These are phyloP conservation scores for Scutellaria galericulata DNA, from an alignment of 257 asterid genomes.

Conservation along the genomic window DNA sequence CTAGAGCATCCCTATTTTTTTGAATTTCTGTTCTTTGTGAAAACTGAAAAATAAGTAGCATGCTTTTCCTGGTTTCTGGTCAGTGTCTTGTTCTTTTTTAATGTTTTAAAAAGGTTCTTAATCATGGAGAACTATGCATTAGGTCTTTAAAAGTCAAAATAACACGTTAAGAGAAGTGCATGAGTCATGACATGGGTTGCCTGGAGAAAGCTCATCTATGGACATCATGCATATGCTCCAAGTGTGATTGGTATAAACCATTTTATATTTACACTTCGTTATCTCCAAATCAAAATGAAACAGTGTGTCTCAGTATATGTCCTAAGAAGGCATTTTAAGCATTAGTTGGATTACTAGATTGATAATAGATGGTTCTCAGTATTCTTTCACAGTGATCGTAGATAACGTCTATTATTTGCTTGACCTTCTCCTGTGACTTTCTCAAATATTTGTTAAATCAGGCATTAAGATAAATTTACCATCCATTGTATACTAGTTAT, in stretches of 20 bases:
- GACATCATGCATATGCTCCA: background rate
- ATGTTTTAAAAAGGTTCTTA: constrained; percentile 1
- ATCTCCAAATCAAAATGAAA: constrained; percentile 11
- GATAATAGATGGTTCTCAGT: background rate
- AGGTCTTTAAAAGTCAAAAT: constrained; percentile 1
- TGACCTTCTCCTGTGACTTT: constrained; percentile 8
- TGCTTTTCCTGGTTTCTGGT: background rate
- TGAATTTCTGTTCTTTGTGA: background rate
- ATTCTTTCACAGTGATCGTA: background rate
- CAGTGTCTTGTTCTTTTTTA: background rate
- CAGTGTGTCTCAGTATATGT: background rate
- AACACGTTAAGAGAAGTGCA: constrained; percentile 1
- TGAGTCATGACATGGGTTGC: background rate
- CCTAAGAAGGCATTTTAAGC: background rate
- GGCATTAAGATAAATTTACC: constrained; percentile 14
- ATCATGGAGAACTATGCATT: constrained; percentile 1
- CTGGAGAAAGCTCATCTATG: background rate
- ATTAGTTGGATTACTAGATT: constrained; percentile 17
- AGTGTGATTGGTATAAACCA: background rate
- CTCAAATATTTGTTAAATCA: background rate
- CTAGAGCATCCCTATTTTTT: background rate
- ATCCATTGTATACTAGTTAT: background rate
- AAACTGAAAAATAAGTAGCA: background rate
- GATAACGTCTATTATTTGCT: background rate
- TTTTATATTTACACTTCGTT: background rate